Base-by-base conservation (phyloP, 768 basidiomycete genomes). In the Fomitopsis pulvina region DNA sequence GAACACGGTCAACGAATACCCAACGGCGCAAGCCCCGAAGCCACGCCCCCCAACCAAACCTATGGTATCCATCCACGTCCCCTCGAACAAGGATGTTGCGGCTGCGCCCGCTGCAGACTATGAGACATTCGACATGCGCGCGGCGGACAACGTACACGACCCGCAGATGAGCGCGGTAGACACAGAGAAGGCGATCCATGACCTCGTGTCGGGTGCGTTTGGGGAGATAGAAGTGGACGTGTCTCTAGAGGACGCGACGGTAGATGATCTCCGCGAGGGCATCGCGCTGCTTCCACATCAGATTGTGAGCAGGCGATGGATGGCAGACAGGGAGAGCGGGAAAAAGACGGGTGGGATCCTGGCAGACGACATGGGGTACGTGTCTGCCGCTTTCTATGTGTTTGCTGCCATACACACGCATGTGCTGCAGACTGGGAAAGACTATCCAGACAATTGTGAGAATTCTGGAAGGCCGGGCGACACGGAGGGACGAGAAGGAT, bases 391-490 rank as follows among this genome's bases (percentile, higher is more conserved):
- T 12, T 6, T 18, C 20, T 2, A 30, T 12, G 29, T 10, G 18
- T 21, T 9, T 42, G 7, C 38, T 55, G 24, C 18, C 38, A 50
- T 53, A 28, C 52, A 39, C 39, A 25, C n/a, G n/a, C n/a, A n/a
- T n/a, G n/a, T 34, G 45, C 38, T 52, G 5, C 47, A 88, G 86
- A 52, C 73, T 90, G 1, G 88, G 88, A 1, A 92, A 93, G 69
- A 99, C 96, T 0, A 88, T 97, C 21, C 95, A 98, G 60, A 88
- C 89, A 0, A 70, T 98, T 11, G 77, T 86, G 0, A 80, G 92
- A 1, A 94, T 99, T 37, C 81, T 91, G 0, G 91, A 93, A 48
- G 87, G 90, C 0, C 75, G 79, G 3, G 79, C 87, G 7, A 78
- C 73, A 18, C 81, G 81, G 52, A 74, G 77, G 4, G 89, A 95